A percentile compares a stretch with the other conserved stretches of the same genome.
These are phyloP conservation scores for Annulohypoxylon nitens DNA, from an alignment of 495 filamentous ascomycete species.

Conservation along the genomic window DNA sequence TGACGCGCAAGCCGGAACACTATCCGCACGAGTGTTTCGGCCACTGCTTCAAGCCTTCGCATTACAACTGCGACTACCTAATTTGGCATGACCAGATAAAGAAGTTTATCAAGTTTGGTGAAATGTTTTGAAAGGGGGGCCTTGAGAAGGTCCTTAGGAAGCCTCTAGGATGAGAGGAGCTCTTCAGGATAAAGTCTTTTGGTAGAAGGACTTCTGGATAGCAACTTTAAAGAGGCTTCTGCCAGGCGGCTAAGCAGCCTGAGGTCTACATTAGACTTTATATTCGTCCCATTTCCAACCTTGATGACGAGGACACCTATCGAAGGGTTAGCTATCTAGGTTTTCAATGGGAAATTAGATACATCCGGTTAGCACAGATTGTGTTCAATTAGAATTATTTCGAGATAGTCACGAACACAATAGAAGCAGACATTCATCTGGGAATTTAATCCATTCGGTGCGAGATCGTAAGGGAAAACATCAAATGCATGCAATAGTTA, in stretches of 20 bases:
- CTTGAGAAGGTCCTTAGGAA: no score
- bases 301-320: neutral
- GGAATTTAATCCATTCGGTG: conserved; percentile 39
- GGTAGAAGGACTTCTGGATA: no score
- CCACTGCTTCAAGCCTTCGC: no score
- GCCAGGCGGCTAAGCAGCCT: neutral
- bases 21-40: no score
- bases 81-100: neutral
- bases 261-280: neutral
- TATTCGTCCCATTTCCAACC: neutral
- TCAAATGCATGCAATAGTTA: conserved; percentile 50
- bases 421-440: neutral
- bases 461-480: conserved; percentile 31
- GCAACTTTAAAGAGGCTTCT: neutral
- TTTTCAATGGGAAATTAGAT: neutral
- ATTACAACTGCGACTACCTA: no score
- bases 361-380: conserved; percentile 6
- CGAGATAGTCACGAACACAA: conserved; percentile 18
- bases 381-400: neutral
- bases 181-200: no score
- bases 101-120: no score
- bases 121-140: no score
- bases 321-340: neutral
- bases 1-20: neutral
- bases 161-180: no score